Percentiles rank a stretch among this genome's conserved stretches.
Conservation (phyloP, 202 grass and related monocot genomes). For the Dendrocalamus latiflorus region DNA sequence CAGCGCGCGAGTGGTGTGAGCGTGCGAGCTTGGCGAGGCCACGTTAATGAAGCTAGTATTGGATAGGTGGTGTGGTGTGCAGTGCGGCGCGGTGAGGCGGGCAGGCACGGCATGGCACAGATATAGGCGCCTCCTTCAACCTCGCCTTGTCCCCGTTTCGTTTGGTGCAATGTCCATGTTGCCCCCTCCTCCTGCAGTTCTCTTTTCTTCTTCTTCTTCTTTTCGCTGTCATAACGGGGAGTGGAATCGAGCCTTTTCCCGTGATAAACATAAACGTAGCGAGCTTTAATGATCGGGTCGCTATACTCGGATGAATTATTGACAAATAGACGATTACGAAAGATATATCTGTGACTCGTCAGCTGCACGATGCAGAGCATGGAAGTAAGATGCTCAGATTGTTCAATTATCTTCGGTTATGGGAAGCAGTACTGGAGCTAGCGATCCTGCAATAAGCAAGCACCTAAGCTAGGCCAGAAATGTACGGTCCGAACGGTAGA, state of each 20-base stretch:
- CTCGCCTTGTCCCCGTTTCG: neutral
- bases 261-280: neutral
- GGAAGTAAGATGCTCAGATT: neutral
- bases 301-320: neutral
- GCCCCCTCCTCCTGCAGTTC: slow-evolving; percentile 7
- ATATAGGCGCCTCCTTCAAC: slow-evolving; percentile 49
- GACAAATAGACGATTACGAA: no score
- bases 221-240: neutral
- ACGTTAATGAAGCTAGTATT: neutral
- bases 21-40: neutral
- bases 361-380: neutral
- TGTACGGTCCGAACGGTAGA: neutral
- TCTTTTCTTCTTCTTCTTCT: no score
- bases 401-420: neutral
- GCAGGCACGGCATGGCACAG: slow-evolving; percentile 10
- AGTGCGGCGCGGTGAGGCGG: neutral
- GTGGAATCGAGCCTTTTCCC: neutral
- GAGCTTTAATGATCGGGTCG: neutral
- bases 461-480: neutral
- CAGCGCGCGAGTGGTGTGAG: neutral
- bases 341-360: neutral
- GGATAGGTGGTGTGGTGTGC: neutral
- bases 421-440: neutral
- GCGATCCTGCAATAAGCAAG: neutral
- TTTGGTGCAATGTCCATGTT: slow-evolving; percentile 36